These are phyloP conservation scores for Scheffersomyces titani DNA, from an alignment of 1,139 yeast genomes.

Conservation along the genomic window DNA sequence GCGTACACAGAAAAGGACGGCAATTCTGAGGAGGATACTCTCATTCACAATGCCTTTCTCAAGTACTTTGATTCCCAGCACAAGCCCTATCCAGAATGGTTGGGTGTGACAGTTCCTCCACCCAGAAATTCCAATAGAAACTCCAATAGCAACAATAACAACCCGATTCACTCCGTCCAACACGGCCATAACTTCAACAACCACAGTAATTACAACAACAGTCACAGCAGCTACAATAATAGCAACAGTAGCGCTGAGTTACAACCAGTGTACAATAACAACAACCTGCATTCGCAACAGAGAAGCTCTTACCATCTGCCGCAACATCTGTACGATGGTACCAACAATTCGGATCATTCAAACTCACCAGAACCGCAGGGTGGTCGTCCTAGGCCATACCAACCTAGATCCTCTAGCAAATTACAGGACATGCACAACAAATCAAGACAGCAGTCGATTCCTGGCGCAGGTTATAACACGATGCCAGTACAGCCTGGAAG, in stretches of 20 bases:
- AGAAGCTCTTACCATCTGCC: slow-evolving; percentile 10
- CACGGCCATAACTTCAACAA: slow-evolving; percentile 6
- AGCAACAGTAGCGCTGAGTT: slow-evolving; percentile 11
- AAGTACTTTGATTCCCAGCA: slow-evolving; percentile 35
- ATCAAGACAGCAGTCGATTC: slow-evolving; percentile 44
- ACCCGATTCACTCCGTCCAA: slow-evolving; percentile 2
- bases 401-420: slow-evolving; percentile 38
- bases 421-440: slow-evolving; percentile 46
- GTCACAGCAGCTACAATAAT: slow-evolving; percentile 6
- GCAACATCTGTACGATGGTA: slow-evolving; percentile 8
- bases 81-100: slow-evolving; percentile 48
- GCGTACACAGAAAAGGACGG: slow-evolving; percentile 41
- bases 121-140: neutral
- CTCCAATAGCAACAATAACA: slow-evolving; percentile 8
- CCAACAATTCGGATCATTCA: slow-evolving; percentile 1
- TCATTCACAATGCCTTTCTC: slow-evolving; percentile 48
- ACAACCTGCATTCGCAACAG: slow-evolving; percentile 15
- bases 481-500: slow-evolving; percentile 22
- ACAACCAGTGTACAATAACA: slow-evolving; percentile 32
- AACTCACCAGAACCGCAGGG: slow-evolving; percentile 2
- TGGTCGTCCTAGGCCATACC: slow-evolving; percentile 13
- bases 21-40: slow-evolving; percentile 36
- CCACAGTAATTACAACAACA: slow-evolving; percentile 7
- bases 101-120: slow-evolving; percentile 29
- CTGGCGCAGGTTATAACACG: slow-evolving; percentile 35